These are phyloP conservation scores for Plasmodium vivax DNA, from an alignment of 169 alveolate genomes.

Conservation along the genomic window DNA sequence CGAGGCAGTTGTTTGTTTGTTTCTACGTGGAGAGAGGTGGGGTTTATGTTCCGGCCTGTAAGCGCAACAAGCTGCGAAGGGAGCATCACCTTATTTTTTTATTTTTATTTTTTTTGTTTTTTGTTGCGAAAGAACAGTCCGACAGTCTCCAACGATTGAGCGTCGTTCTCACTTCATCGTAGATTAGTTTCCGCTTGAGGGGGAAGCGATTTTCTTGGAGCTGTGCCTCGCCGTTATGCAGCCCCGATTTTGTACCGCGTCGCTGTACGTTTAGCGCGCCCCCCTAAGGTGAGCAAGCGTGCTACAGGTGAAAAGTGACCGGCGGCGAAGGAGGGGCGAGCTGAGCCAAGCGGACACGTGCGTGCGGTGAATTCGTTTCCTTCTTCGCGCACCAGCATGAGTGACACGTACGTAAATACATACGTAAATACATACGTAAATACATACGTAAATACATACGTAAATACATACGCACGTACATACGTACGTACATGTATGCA, in stretches of 20 bases:
- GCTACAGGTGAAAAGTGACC: neutral
- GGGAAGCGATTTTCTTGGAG: neutral
- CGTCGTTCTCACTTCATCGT: neutral
- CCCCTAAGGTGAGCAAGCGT: neutral
- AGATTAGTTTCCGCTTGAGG: neutral
- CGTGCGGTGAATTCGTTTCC: no score
- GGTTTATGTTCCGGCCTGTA: neutral
- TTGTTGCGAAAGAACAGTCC: neutral
- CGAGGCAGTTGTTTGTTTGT: neutral
- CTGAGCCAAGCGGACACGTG: neutral
- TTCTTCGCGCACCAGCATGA: neutral
- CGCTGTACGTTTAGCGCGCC: neutral
- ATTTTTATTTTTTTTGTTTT: no score
- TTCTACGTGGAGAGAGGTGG: neutral
- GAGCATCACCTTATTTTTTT: neutral
- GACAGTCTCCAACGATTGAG: neutral
- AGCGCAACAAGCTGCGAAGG: neutral
- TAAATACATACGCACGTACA: neutral
- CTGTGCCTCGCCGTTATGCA: neutral
- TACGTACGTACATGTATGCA: neutral
- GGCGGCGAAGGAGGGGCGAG: neutral
- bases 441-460: neutral
- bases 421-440: no score
- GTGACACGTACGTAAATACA: no score
- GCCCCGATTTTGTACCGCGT: neutral